These are phyloP conservation scores for Hypoxylon sp. DNA, from an alignment of 2,329 filamentous ascomycete species.

Conservation along the genomic window DNA sequence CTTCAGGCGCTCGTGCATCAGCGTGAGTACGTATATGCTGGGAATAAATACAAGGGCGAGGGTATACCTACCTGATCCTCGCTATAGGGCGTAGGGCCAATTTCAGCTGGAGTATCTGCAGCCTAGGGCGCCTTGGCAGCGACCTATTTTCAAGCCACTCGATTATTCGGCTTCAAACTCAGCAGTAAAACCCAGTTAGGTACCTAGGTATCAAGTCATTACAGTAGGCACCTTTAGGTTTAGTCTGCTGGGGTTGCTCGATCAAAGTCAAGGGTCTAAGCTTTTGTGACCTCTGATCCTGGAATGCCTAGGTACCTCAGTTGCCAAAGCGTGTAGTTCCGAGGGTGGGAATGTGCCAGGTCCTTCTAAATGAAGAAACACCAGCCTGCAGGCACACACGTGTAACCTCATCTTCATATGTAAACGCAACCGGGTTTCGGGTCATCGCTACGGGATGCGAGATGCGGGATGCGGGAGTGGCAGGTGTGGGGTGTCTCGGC, in stretches of 20 bases:
- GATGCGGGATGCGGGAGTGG: too few species aligned
- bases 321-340: too few species aligned
- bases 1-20: conserved; percentile 10
- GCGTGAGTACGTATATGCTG: neutral
- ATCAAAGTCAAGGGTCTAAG: too few species aligned
- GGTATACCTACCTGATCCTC: neutral
- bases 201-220: neutral
- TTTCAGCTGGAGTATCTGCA: neutral
- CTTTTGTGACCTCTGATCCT: too few species aligned
- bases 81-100: neutral
- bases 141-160: neutral
- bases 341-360: too few species aligned
- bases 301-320: too few species aligned
- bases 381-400: neutral
- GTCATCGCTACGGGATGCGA: neutral
- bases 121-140: neutral
- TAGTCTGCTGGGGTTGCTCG: too few species aligned
- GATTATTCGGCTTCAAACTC: neutral
- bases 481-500: neutral
- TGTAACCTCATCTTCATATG: neutral
- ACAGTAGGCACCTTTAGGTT: neutral
- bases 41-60: neutral
- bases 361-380: too few species aligned
- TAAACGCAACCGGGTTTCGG: neutral
- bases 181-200: neutral